Evolutionary conservation across 306 rosid species (phyloP).

Genomic region (Cucumis cinereus): DNA sequence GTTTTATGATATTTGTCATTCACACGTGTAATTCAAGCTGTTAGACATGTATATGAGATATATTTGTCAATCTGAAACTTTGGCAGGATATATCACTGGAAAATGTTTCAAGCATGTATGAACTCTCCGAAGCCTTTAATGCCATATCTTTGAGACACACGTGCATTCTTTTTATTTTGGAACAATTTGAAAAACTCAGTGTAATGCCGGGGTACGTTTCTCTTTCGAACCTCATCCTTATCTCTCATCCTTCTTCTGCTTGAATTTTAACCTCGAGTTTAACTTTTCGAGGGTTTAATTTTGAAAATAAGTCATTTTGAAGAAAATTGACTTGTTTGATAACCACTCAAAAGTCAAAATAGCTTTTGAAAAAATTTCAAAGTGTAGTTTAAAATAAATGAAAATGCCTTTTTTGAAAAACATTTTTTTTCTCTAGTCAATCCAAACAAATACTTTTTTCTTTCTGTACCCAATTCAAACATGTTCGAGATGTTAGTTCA

Average conservation of each 20-base stretch:
- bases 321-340: no score
- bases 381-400: no score
- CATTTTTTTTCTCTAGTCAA: no score
- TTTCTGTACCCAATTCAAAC: no score
- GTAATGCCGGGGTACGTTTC: conserved; percentile 68
- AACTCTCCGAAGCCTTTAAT: conserved; percentile 91
- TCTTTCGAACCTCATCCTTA: conserved; percentile 4
- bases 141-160: conserved; percentile 89
- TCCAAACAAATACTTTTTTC: no score
- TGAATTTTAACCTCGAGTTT: not conserved
- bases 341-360: no score
- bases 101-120: conserved; percentile 84
- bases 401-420: no score
- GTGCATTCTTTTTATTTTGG: conserved; percentile 84
- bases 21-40: not conserved
- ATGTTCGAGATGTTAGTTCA: not conserved
- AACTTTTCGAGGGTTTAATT: no score
- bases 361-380: no score
- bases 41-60: conserved; percentile 4
- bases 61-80: conserved; percentile 4
- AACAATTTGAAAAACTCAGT: conserved; percentile 82
- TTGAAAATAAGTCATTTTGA: no score
- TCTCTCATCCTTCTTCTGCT: not conserved
- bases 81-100: conserved; percentile 80
- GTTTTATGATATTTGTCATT: not conserved